phyloP scores from a whole-genome alignment of 257 asterid species.

The Solanum sparsipilum region DNA sequence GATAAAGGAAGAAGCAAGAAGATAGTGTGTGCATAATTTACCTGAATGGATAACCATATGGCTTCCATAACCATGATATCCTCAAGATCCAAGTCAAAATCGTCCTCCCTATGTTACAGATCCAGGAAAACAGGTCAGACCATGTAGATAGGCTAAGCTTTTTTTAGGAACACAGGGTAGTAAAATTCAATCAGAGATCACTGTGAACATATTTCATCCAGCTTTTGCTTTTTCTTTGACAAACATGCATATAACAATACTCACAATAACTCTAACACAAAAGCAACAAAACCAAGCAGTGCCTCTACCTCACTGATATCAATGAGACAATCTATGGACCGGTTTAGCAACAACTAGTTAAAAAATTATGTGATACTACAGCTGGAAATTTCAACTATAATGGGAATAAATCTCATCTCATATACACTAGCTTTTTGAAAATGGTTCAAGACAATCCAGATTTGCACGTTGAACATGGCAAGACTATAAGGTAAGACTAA shows the following conservation, averaged over 20 bases:
- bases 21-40: slow-evolving; percentile 5
- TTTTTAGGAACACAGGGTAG: neutral
- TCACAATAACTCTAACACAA: neutral
- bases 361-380: neutral
- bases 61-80: slow-evolving; percentile 99
- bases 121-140: neutral
- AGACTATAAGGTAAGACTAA: neutral
- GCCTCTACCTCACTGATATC: neutral
- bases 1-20: neutral
- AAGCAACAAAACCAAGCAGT: neutral
- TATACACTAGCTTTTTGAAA: neutral
- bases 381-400: neutral
- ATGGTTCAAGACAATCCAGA: neutral
- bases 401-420: neutral
- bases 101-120: slow-evolving; percentile 58
- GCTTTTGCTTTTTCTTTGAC: neutral
- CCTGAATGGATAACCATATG: slow-evolving; percentile 96
- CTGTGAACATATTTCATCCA: neutral
- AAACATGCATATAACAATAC: neutral
- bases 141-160: neutral
- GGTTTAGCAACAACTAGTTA: neutral
- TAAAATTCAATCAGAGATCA: neutral
- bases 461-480: neutral
- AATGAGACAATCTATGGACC: neutral
- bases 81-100: slow-evolving; percentile 90